Evolutionary conservation across 805 yeast genomes (phyloP).

Genomic region (Diddensiella santjacobensis): DNA sequence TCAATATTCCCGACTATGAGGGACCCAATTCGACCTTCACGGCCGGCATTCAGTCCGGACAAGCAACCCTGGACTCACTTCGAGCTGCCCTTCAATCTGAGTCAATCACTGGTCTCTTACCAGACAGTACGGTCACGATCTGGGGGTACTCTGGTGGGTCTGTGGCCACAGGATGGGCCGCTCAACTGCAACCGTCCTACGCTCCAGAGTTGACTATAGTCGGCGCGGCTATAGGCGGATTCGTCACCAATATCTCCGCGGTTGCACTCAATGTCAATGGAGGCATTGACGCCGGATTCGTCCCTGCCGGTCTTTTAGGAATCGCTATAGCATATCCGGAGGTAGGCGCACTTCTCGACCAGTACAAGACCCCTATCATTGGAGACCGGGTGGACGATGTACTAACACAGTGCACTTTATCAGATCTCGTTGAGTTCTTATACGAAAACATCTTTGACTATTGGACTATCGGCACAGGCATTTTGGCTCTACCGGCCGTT

Average conservation of each 20-base stretch:
- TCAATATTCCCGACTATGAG: slow-evolving; percentile 29
- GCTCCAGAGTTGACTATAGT: slow-evolving; percentile 27
- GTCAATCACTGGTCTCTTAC: slow-evolving; percentile 36
- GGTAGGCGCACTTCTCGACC: slow-evolving; percentile 9
- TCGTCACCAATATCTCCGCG: slow-evolving; percentile 23
- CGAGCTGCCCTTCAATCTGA: slow-evolving; percentile 23
- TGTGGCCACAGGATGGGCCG: slow-evolving; percentile 63
- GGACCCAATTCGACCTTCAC: slow-evolving; percentile 30
- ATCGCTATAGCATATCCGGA: slow-evolving; percentile 23
- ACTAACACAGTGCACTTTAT: slow-evolving; percentile 18
- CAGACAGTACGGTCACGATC: slow-evolving; percentile 53
- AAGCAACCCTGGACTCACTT: slow-evolving; percentile 27
- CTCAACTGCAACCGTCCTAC: slow-evolving; percentile 25
- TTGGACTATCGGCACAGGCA: slow-evolving; percentile 19
- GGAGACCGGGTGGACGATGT: slow-evolving; percentile 7
- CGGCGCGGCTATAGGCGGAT: slow-evolving; percentile 30
- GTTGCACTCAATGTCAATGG: slow-evolving; percentile 19
- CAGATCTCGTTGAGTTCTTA: slow-evolving; percentile 14
- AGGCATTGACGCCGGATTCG: slow-evolving; percentile 22
- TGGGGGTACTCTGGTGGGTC: slow-evolving; percentile 75
- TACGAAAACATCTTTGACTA: slow-evolving; percentile 19
- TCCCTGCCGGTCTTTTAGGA: slow-evolving; percentile 26
- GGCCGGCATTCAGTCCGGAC: slow-evolving; percentile 29
- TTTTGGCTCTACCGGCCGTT: slow-evolving; percentile 16
- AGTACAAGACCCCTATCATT: slow-evolving; percentile 8